These are phyloP conservation scores for Vitis hybrid DNA, from an alignment of 177 flowering plant species.

Conservation along the genomic window DNA sequence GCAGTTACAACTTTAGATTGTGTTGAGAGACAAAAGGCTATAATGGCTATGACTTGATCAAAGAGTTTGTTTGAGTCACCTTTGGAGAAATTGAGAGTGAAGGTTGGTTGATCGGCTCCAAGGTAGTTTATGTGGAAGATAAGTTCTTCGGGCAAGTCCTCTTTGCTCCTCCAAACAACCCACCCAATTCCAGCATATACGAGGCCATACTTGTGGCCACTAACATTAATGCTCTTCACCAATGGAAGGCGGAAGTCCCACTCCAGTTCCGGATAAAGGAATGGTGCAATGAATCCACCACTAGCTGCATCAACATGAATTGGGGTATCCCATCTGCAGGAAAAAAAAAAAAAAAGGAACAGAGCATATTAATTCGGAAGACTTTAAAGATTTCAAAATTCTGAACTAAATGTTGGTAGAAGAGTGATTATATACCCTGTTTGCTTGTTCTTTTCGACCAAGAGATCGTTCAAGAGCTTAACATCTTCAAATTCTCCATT, in stretches of 20 bases:
- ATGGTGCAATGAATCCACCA: constrained; percentile 46
- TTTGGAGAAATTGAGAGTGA: constrained; percentile 47
- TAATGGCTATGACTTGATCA: too few species aligned
- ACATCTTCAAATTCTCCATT: constrained; percentile 47
- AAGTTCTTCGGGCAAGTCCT: constrained; percentile 40
- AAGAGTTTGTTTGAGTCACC: constrained; percentile 11
- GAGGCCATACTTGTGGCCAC: constrained; percentile 45
- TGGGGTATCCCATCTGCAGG: constrained; percentile 35
- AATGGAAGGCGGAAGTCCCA: constrained; percentile 40
- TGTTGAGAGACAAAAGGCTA: not conserved
- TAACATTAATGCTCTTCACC: constrained; percentile 45
- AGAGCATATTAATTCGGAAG: not conserved
- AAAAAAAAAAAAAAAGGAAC: too few species aligned
- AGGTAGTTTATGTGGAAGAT: constrained; percentile 40
- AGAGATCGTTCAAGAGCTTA: constrained; percentile 37
- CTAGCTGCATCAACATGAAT: constrained; percentile 46
- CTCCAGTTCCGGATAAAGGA: constrained; percentile 35
- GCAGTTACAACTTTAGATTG: too few species aligned
- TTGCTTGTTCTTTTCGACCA: constrained; percentile 31
- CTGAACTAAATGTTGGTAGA: too few species aligned
- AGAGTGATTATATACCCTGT: constrained; percentile 25
- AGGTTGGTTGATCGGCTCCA: constrained; percentile 45
- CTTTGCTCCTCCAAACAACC: constrained; percentile 39
- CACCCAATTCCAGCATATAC: constrained; percentile 43
- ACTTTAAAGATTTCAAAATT: not conserved